phyloP scores from a whole-genome alignment of 768 basidiomycete genomes.

The Mycena filopes region DNA sequence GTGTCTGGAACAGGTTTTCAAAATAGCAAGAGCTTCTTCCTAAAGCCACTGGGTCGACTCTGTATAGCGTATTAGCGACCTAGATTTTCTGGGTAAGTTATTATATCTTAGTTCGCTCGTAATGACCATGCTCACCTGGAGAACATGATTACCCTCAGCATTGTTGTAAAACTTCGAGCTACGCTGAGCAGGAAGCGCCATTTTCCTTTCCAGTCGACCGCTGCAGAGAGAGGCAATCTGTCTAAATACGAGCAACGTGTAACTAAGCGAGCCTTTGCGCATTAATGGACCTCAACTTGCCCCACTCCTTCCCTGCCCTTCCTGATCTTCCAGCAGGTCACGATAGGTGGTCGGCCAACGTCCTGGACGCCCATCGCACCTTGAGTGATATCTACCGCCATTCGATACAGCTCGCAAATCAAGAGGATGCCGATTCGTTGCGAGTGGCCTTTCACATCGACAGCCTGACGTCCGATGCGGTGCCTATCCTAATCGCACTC shows the following conservation, averaged over 20 bases:
- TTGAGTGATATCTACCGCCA: background rate
- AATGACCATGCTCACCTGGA: background rate
- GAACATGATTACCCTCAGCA: background rate
- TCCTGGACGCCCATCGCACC: background rate
- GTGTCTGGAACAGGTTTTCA: no score
- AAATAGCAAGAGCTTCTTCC: no score
- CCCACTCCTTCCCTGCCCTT: background rate
- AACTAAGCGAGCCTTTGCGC: background rate
- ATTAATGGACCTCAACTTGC: background rate
- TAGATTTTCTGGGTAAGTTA: background rate
- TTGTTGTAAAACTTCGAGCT: background rate
- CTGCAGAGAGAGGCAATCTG: no score
- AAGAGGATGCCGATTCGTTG: conserved; percentile 2
- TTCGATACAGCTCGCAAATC: background rate
- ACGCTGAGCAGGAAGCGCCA: no score
- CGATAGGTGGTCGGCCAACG: conserved; percentile 6
- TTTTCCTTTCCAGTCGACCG: no score
- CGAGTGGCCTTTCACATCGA: conserved; percentile 1
- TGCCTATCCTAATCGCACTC: background rate
- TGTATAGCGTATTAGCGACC: background rate
- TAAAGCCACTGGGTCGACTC: no score
- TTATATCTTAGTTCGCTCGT: no score
- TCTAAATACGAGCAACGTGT: background rate
- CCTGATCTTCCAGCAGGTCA: conserved; percentile 1
- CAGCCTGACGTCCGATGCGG: background rate